Base-by-base conservation (phyloP, 2,329 filamentous ascomycete species). In the Calonectria henricotiae region DNA sequence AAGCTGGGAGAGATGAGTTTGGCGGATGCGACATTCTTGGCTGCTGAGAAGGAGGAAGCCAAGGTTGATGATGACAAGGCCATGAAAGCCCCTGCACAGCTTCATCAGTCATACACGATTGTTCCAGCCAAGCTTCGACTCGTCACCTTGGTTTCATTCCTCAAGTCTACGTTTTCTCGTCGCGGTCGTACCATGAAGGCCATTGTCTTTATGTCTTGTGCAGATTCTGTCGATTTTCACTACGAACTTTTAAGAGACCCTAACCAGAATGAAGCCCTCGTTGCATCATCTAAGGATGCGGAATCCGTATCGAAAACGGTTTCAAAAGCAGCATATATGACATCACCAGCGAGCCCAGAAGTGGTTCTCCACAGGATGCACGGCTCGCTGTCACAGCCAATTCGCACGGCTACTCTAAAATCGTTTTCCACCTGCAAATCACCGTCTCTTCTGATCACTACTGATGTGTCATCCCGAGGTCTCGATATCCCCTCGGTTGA, bases 181-280 rank as follows among this genome's bases (percentile, higher is more conserved):
- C 94, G 93, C 81, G 96, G 95, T 0, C 94, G 94, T 1, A 93
- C 97, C 20, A 98, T 97, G 94, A 98, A 99, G 82, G 94, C 93
- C 25, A 98, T 99, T 71, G 88, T 99, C 41, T 99, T 99, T 84
- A 93, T 99, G 60, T 98, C 96, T 12, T 99, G 96, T 78, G 95
- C 96, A 23, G 96, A 99, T 81, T 96, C 94, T 1, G 96, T 98
- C 69, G 95, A 99, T 80, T 99, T 98, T 77, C 96, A 98, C 81
- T 98, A 95, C 80, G 93, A 97, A 71, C 85, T 98, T 3, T 89
- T 99, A 68, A 92, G 86, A 49, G 77, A 83, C 30, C 80, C 81
- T 0, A 80, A 79, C 12, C 78, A 79, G 4, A 71, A 78, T 0
- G 79, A 80, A 11, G 62, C 74, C 1, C 72, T 80, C 17, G 73